A percentile compares a stretch with the other conserved stretches of the same genome.
Conservation (phyloP, 2,329 filamentous ascomycete species). For the Incumbomyces lentus region DNA sequence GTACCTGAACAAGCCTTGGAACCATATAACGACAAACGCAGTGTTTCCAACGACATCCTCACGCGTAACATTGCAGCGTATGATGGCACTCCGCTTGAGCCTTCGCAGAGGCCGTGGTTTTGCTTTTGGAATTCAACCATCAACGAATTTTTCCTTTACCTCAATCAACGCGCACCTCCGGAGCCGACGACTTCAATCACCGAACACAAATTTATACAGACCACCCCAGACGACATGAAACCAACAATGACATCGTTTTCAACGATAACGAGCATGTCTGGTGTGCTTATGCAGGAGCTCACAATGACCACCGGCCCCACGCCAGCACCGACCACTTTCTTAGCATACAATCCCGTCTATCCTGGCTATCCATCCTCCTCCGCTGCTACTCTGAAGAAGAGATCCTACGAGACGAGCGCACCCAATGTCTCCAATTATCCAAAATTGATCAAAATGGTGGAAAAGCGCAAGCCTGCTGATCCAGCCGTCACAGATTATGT, state of each 20-base stretch:
- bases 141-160: constrained; percentile 58
- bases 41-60: not conserved
- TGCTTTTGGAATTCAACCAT: constrained; percentile 60
- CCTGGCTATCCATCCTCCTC: constrained; percentile 9
- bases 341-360: constrained; percentile 18
- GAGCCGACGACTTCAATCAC: constrained; percentile 15
- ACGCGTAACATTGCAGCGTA: constrained; percentile 15
- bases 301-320: constrained; percentile 3
- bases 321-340: constrained; percentile 4
- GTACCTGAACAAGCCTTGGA: constrained; percentile 6
- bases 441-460: constrained; percentile 55
- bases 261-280: constrained; percentile 1
- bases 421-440: constrained; percentile 27
- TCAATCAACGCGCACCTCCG: constrained; percentile 40
- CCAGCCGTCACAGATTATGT: constrained; percentile 24
- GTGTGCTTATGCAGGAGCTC: not conserved
- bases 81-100: constrained; percentile 34
- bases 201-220: not conserved
- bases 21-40: not conserved
- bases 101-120: constrained; percentile 57
- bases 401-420: constrained; percentile 13
- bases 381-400: constrained; percentile 13
- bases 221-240: constrained; percentile 10
- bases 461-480: constrained; percentile 43
- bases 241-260: constrained; percentile 9